phyloP scores from a whole-genome alignment of 305 asterid genomes.

The Fraxinus sp. region DNA sequence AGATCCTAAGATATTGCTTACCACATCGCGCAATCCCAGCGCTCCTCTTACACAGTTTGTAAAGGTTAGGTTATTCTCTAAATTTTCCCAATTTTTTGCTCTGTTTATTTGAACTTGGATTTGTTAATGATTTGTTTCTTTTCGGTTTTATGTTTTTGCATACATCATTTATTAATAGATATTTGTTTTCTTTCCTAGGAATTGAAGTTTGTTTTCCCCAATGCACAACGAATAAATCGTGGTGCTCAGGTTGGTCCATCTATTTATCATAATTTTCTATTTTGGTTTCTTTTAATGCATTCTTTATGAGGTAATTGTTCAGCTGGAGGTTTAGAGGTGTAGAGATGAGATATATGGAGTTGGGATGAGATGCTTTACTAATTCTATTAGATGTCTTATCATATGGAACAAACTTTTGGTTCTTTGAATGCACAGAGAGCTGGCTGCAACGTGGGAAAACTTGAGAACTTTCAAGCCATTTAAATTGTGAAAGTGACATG shows the following conservation, averaged over 20 bases:
- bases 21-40: constrained; percentile 87
- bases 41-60: constrained; percentile 91
- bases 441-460: background rate
- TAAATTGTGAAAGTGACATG: background rate
- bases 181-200: constrained; percentile 39
- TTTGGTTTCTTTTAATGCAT: background rate
- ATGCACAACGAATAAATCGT: constrained; percentile 83
- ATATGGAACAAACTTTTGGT: background rate
- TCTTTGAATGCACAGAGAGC: background rate
- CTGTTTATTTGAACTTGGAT: constrained; percentile 15
- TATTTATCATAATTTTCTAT: background rate
- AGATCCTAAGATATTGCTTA: constrained; percentile 85
- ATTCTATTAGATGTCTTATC: background rate
- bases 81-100: background rate
- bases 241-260: constrained; percentile 82
- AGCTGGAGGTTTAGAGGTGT: background rate
- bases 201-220: constrained; percentile 75
- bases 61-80: constrained; percentile 48
- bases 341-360: background rate
- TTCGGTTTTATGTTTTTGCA: background rate
- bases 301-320: background rate
- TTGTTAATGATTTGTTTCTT: background rate
- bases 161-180: background rate
- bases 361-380: background rate
- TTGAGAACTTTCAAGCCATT: background rate